Percentiles rank a stretch among this genome's conserved stretches.
Evolutionary conservation across 1,139 yeast genomes (phyloP).

Genomic region (Magnusiomyces tetraspermus): DNA sequence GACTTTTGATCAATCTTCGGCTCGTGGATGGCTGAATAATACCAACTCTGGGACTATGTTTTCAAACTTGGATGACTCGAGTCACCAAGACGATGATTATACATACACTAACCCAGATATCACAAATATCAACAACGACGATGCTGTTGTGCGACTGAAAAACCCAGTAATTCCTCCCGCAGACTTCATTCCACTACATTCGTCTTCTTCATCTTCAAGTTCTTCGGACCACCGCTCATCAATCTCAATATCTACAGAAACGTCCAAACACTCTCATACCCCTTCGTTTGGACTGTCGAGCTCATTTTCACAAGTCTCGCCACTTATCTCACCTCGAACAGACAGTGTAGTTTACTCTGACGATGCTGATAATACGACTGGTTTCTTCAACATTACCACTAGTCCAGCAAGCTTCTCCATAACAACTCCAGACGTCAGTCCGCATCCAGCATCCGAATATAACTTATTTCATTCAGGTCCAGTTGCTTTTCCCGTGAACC

Average conservation of each 20-base stretch:
- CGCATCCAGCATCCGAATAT: not conserved
- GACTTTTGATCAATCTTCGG: too few relatives aligned
- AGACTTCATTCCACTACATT: not conserved
- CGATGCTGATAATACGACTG: not conserved
- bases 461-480: not conserved
- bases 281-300: not conserved
- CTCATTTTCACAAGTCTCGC: not conserved
- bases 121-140: not conserved
- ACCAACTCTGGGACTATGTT: too few relatives aligned
- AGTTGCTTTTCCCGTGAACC: not conserved
- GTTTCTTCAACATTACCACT: not conserved
- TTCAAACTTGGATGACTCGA: too few relatives aligned
- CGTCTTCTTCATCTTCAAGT: not conserved
- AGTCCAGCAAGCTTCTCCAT: constrained; percentile 2
- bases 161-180: not conserved
- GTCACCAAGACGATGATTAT: not conserved
- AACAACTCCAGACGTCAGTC: not conserved
- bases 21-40: too few relatives aligned
- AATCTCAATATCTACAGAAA: not conserved
- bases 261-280: not conserved
- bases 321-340: not conserved
- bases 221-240: not conserved
- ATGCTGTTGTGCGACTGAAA: not conserved
- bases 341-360: not conserved
- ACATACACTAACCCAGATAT: not conserved